Percentiles rank a stretch among this genome's conserved stretches.
Evolutionary conservation across 1,284 basidiomycete genomes (phyloP).

Genomic region (Cutaneotrichosporon dermatis): DNA sequence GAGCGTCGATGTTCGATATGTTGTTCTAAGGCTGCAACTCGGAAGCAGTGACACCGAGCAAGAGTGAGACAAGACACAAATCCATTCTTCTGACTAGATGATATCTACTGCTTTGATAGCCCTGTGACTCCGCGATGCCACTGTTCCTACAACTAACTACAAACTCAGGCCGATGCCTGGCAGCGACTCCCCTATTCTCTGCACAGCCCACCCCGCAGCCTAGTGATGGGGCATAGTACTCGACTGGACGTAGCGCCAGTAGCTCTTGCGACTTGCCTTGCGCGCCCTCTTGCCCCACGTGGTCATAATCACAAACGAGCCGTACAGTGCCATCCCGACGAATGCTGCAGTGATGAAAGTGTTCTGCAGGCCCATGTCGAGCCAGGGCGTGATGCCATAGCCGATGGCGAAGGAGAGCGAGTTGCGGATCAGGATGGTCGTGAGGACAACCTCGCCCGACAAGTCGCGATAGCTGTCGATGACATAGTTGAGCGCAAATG

Average conservation of each 20-base stretch:
- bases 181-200: no score
- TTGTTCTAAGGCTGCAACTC: no score
- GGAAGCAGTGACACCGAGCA: no score
- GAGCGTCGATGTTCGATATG: no score
- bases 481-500: constrained; percentile 27
- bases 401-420: constrained; percentile 16
- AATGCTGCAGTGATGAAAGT: constrained; percentile 22
- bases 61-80: no score
- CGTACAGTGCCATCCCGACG: constrained; percentile 18
- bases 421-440: constrained; percentile 24
- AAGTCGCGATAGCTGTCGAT: constrained; percentile 32
- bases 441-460: constrained; percentile 25
- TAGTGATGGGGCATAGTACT: constrained; percentile 10
- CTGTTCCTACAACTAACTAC: no score
- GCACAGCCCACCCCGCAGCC: no score
- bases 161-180: no score
- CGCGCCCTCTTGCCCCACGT: constrained; percentile 22
- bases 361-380: constrained; percentile 22
- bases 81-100: no score
- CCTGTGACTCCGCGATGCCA: no score
- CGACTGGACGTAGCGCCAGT: constrained; percentile 23
- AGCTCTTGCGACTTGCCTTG: constrained; percentile 1
- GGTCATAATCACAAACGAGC: constrained; percentile 18
- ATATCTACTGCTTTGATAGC: no score
- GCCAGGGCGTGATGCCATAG: constrained; percentile 28